Conservation (phyloP, 352 stramenopile genomes). For the Peronospora belbahrii region DNA sequence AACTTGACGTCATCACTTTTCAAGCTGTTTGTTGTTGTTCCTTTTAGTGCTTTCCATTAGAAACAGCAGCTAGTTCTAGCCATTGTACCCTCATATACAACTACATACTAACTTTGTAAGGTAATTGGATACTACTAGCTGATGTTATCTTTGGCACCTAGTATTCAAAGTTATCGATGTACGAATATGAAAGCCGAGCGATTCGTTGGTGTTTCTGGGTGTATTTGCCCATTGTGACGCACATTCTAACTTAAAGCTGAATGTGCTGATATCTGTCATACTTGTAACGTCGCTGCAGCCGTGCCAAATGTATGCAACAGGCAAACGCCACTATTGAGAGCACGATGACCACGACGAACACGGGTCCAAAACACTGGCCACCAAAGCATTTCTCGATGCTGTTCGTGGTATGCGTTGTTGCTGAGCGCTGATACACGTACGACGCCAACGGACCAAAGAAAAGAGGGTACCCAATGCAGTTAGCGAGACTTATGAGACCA, state of each 20-base stretch:
- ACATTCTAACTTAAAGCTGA: constrained; percentile 39
- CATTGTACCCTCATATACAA: no score
- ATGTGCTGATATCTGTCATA: constrained; percentile 30
- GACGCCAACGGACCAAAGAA: constrained; percentile 70
- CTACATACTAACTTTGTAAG: no score
- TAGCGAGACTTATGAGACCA: constrained; percentile 69
- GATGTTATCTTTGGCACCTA: no score
- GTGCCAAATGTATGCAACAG: constrained; percentile 41
- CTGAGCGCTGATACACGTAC: constrained; percentile 52
- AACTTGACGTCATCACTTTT: no score
- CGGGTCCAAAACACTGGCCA: constrained; percentile 44
- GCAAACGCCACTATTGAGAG: constrained; percentile 47
- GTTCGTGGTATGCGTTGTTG: constrained; percentile 9
- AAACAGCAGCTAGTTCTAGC: no score
- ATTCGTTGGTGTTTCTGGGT: constrained; percentile 1
- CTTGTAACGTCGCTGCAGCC: constrained; percentile 25
- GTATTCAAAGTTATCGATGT: no score
- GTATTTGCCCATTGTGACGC: not conserved
- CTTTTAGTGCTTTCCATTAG: no score
- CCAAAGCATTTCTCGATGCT: constrained; percentile 55
- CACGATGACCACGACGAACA: constrained; percentile 53
- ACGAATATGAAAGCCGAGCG: constrained; percentile 3
- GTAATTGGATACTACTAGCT: no score
- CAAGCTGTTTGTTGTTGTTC: no score
- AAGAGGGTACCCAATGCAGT: constrained; percentile 75